Evolutionary conservation across 1,284 basidiomycete genomes (phyloP), one percentile per base, ranked within the genome.

Genomic region (Sphaerobolus stellatus): DNA sequence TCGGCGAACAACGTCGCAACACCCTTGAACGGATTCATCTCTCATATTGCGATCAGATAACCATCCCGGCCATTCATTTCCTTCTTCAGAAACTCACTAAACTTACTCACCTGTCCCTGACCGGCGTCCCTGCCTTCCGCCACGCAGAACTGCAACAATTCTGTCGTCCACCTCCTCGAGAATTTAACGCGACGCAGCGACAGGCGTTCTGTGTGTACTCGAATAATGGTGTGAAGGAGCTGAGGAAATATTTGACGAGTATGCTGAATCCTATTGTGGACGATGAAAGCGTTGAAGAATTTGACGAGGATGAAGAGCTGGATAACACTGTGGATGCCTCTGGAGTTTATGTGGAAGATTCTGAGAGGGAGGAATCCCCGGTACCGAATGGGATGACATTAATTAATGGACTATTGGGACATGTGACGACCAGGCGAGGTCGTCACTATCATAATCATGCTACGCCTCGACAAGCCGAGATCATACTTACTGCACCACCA

Each of bases 191-290:
- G 28, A 89, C 87, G 51, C 97, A 99, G 69, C 85, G 93, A 48
- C 78, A 84, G n/a, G 85, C 92, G 2, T 99, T 99, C 68, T 99
- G 97, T 69, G 97, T 99, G 11, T 99, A 94, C 72, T 96, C 94
- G 4, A 94, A 94, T 34, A 88, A 88, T 61, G 94, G 96, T 5
- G 91, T 99, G 1, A 75, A 81, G 20, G 86, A 94, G 52, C 79
- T 99, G 29, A 82, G 96, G 36, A 76, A 83, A 24, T 95, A 86
- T 67, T 74, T 98, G 36, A 84, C 49, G 50, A 52, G 33, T 83
- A 84, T 41, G 84, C 86, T 64, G 85, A 88, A 57, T 86, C 86
- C 0, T 84, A 88, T 60, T 86, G n/a, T 88, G 59, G 86, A 88
- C 52, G 85, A 86, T 48, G 84, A 86, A 51, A 78, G 45, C 27